Conservation (phyloP, 305 asterid genomes). For the Lippia alba region DNA sequence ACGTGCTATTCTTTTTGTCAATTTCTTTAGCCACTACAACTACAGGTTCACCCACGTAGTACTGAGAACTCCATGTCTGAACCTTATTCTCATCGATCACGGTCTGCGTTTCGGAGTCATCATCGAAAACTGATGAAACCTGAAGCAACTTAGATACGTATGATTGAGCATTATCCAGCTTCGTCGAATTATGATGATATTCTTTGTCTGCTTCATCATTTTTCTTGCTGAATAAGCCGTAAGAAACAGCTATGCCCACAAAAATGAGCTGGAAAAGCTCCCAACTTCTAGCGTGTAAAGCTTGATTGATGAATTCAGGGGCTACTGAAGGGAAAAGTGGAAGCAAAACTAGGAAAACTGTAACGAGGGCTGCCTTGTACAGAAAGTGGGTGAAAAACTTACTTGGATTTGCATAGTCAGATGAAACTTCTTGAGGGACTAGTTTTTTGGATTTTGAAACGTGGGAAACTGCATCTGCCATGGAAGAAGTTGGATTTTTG, state of each 20-base stretch:
- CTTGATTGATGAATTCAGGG: constrained; percentile 74
- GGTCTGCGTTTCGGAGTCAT: constrained; percentile 57
- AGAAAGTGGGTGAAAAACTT: constrained; percentile 55
- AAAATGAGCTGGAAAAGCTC: constrained; percentile 88
- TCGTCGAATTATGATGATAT: constrained; percentile 30
- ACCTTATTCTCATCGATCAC: constrained; percentile 56
- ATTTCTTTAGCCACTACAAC: constrained; percentile 53
- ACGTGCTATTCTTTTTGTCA: constrained; percentile 29
- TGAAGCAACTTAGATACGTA: constrained; percentile 74
- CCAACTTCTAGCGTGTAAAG: constrained; percentile 72
- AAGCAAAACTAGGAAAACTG: constrained; percentile 58
- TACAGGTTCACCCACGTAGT: constrained; percentile 64
- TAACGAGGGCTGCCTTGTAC: constrained; percentile 61
- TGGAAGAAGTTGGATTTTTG: constrained; percentile 42
- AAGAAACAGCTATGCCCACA: constrained; percentile 98
- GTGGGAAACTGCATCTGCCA: constrained; percentile 64
- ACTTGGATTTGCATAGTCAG: constrained; percentile 47
- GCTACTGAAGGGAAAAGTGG: constrained; percentile 73
- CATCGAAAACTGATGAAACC: constrained; percentile 88
- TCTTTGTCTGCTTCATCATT: constrained; percentile 67
- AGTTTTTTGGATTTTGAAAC: constrained; percentile 43
- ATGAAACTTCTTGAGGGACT: background rate
- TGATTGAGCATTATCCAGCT: constrained; percentile 65
- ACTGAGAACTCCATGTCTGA: constrained; percentile 73
- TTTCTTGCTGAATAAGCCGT: constrained; percentile 85